phyloP scores from a whole-genome alignment of 2,329 filamentous ascomycete genomes.

The Paramyrothecium sp. region DNA sequence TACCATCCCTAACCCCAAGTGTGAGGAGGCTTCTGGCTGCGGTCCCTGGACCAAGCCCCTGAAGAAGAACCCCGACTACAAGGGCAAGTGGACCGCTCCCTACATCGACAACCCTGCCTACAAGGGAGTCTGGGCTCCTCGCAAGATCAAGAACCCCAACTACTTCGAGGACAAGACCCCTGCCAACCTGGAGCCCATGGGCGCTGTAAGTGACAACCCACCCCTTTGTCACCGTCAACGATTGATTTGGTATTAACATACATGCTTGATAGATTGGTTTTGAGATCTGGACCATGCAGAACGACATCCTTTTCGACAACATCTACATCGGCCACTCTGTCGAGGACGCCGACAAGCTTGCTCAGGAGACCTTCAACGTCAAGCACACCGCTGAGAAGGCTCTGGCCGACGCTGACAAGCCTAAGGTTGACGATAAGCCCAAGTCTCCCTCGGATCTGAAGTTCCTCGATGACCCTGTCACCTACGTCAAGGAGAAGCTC shows the following conservation, averaged over 20 bases:
- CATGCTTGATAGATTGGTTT: constrained; percentile 73
- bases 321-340: constrained; percentile 99
- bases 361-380: constrained; percentile 83
- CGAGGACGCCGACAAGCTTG: constrained; percentile 86
- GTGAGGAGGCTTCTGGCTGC: constrained; percentile 87
- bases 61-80: constrained; percentile 95
- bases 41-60: constrained; percentile 88
- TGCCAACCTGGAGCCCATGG: constrained; percentile 96
- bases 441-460: constrained; percentile 74
- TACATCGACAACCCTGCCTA: constrained; percentile 96
- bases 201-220: constrained; percentile 67
- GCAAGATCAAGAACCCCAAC: constrained; percentile 94
- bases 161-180: constrained; percentile 98
- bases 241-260: neutral
- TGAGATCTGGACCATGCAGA: constrained; percentile 99
- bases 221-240: neutral
- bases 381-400: constrained; percentile 84
- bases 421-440: constrained; percentile 65
- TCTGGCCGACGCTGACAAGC: constrained; percentile 75
- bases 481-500: constrained; percentile 87
- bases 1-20: constrained; percentile 93
- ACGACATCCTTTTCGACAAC: constrained; percentile 98
- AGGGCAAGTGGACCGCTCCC: constrained; percentile 96
- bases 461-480: constrained; percentile 88
- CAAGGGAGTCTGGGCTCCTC: constrained; percentile 92